Conservation (phyloP, 768 basidiomycete genomes). For the Lentinula sp. region DNA sequence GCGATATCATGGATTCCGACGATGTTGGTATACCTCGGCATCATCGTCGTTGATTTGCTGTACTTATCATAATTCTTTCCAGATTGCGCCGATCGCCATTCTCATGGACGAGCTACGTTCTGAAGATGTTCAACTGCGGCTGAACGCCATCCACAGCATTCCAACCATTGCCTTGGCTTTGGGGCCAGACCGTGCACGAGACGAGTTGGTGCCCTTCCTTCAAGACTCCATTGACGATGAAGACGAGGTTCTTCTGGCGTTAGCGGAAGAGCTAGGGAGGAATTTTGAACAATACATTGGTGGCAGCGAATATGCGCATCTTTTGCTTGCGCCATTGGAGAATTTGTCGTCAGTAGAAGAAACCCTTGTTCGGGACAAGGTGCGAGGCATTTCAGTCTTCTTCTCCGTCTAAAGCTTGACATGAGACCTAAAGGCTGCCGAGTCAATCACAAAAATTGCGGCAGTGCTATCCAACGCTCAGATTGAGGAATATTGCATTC, state of each 20-base stretch:
- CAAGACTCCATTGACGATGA: slow-evolving; percentile 99
- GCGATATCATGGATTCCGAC: slow-evolving; percentile 60
- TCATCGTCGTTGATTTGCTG: slow-evolving; percentile 15
- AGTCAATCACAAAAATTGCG: slow-evolving; percentile 90
- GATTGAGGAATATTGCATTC: slow-evolving; percentile 87
- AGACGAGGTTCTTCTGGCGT: slow-evolving; percentile 92
- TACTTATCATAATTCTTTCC: slow-evolving; percentile 12
- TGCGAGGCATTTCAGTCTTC: slow-evolving; percentile 23
- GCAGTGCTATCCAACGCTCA: slow-evolving; percentile 69
- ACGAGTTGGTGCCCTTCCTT: slow-evolving; percentile 94
- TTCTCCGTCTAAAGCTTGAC: background rate
- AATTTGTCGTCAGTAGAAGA: slow-evolving; percentile 96
- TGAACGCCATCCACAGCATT: slow-evolving; percentile 96
- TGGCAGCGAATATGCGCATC: slow-evolving; percentile 80
- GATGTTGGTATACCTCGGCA: slow-evolving; percentile 44
- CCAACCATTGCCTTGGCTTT: slow-evolving; percentile 97
- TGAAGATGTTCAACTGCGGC: slow-evolving; percentile 92
- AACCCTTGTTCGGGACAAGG: slow-evolving; percentile 97
- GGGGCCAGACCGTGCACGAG: slow-evolving; percentile 89
- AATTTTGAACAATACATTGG: slow-evolving; percentile 94
- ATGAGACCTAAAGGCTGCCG: slow-evolving; percentile 65
- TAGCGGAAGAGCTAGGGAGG: slow-evolving; percentile 92
- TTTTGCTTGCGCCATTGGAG: slow-evolving; percentile 88
- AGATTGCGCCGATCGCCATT: slow-evolving; percentile 94
- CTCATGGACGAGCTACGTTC: slow-evolving; percentile 97